Evolutionary conservation across 2,329 filamentous ascomycete genomes (phyloP), one percentile per base, ranked within the genome.

Genomic region (Xylariales sp.): DNA sequence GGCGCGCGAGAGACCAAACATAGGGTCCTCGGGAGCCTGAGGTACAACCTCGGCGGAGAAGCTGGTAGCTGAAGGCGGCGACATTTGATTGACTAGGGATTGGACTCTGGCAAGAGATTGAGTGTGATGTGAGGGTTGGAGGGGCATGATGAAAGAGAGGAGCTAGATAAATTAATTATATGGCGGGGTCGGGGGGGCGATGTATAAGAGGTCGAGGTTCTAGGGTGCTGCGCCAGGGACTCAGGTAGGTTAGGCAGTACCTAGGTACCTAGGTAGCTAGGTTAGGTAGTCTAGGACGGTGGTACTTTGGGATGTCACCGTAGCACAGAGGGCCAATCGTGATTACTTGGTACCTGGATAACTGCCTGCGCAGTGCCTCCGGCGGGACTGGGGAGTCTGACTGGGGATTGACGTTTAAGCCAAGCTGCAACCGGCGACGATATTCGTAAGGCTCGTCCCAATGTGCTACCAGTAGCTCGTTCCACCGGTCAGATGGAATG

Each of bases 1-100:
- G 69, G 93, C 94, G 71, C 91, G 89, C 88, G 95, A 94, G 76
- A 99, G 84, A 65, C 95, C 94, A 79, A 99, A 99, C 78, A 99
- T 89, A 72, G 95, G 90, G 83, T 99, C 96, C 81, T 97, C 94
- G 55, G 96, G 94, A 69, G 96, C 96, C 82, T 95, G 91, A 76
- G 94, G 93, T 67, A 97, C 93, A 72, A 86, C 84, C 77, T 92
- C 87, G 76, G 91, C 86, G 69, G 90, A 88, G 83, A 97, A 97
- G 77, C 87, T 89, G 74, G 92, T 91, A 65, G 85, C 79, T 76
- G 83, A 81, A 75, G 82, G 79, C 71, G 88, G 85, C 78, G 89
- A 86, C 86, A 96, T 91, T 81, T 96, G 93, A 78, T 83, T 85
- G 75, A 86, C 85, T 75, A 93, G 86, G 76, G 84, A 90, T 75